Evolutionary conservation across 2,329 filamentous ascomycete genomes (phyloP).

Genomic region (Penicillium polonicum): DNA sequence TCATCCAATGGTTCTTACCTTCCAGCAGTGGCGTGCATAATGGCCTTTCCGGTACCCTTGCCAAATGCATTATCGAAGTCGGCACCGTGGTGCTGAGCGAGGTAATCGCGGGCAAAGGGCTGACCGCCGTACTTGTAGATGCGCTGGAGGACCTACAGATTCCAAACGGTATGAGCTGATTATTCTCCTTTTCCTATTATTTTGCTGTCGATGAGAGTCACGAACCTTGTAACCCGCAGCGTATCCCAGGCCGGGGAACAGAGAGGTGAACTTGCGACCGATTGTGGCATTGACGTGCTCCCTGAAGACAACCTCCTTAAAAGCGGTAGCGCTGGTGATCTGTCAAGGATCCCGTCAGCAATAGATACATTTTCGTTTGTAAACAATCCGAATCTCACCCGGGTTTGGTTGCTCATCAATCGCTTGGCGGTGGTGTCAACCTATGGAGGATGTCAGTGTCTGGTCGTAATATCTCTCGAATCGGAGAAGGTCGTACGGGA

Average conservation of each 20-base stretch:
- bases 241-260: constrained; percentile 96
- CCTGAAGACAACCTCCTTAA: constrained; percentile 93
- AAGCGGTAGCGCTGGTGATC: constrained; percentile 60
- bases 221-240: constrained; percentile 91
- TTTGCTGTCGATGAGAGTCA: constrained; percentile 1
- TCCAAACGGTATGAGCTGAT: constrained; percentile 12
- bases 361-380: constrained; percentile 1
- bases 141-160: constrained; percentile 72
- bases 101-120: constrained; percentile 88
- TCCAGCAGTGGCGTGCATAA: constrained; percentile 95
- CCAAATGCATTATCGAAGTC: constrained; percentile 88
- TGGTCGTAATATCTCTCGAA: neutral
- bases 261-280: constrained; percentile 80
- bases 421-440: constrained; percentile 98
- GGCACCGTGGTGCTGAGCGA: constrained; percentile 73
- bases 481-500: constrained; percentile 58
- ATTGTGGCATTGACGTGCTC: constrained; percentile 72
- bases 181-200: neutral
- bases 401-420: constrained; percentile 96
- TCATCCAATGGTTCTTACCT: constrained; percentile 53
- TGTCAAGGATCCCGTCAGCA: constrained; percentile 30
- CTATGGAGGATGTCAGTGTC: constrained; percentile 47
- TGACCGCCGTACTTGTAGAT: constrained; percentile 99
- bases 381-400: constrained; percentile 47
- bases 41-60: constrained; percentile 95